Evolutionary conservation across 805 yeast genomes (phyloP).

Genomic region (Starmerella stigmatis): DNA sequence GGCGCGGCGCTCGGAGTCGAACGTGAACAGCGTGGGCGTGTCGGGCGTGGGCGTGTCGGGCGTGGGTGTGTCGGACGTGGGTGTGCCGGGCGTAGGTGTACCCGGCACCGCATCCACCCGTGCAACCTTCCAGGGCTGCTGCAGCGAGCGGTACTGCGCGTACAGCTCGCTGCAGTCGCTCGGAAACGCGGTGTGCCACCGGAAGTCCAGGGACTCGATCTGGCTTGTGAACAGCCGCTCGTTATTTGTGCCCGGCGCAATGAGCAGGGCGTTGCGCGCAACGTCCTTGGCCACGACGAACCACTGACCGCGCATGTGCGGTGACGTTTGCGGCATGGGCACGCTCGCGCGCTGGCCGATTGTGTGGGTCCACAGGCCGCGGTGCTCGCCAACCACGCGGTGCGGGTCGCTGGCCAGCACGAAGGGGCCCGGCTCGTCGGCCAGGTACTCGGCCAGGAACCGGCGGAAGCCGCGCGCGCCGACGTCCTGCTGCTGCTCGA

Average conservation of each 20-base stretch:
- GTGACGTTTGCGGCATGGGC: conserved; percentile 83
- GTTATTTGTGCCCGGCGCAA: conserved; percentile 61
- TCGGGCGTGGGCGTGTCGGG: no score
- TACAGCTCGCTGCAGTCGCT: conserved; percentile 29
- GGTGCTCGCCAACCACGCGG: conserved; percentile 58
- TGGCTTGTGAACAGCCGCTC: conserved; percentile 41
- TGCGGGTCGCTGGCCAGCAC: conserved; percentile 61
- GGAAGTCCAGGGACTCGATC: conserved; percentile 40
- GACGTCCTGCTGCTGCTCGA: conserved; percentile 37
- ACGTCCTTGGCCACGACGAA: conserved; percentile 63
- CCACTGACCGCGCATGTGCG: conserved; percentile 69
- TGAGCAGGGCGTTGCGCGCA: conserved; percentile 60
- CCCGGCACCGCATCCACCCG: no score
- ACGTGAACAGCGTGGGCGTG: conserved; percentile 30
- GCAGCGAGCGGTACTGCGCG: conserved; percentile 68
- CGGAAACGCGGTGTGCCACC: conserved; percentile 36
- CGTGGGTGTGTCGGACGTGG: no score
- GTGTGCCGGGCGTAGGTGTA: no score
- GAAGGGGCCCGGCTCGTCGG: conserved; percentile 65
- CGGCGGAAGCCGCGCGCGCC: conserved; percentile 48
- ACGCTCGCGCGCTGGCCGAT: conserved; percentile 77
- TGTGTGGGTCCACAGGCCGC: conserved; percentile 91
- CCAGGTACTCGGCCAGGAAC: conserved; percentile 65
- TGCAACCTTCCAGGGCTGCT: conserved; percentile 40
- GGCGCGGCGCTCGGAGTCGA: conserved; percentile 48